phyloP scores from a whole-genome alignment of 768 basidiomycete species.

The Grammothele lineata region DNA sequence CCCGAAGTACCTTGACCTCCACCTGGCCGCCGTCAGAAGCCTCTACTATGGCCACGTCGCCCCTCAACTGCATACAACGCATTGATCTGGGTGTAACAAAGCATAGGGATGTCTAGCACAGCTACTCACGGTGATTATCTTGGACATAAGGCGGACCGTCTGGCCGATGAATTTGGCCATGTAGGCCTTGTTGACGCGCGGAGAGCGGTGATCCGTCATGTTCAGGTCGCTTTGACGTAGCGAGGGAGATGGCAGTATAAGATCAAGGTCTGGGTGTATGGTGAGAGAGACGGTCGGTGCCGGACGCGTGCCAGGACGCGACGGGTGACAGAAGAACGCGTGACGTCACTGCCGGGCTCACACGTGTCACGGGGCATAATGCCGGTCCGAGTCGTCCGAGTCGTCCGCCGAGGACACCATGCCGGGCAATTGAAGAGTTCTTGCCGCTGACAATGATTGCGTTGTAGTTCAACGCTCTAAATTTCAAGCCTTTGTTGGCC shows the following conservation, averaged over 20 bases:
- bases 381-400: neutral
- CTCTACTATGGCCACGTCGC: conserved; percentile 50
- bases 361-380: neutral
- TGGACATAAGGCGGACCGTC: conserved; percentile 15
- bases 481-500: too few relatives aligned
- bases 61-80: conserved; percentile 20
- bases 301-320: too few relatives aligned
- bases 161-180: conserved; percentile 14
- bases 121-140: conserved; percentile 7
- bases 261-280: too few relatives aligned
- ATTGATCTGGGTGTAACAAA: neutral
- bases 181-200: conserved; percentile 17
- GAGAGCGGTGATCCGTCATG: conserved; percentile 17
- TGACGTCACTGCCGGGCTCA: neutral
- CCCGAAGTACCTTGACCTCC: conserved; percentile 37
- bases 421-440: too few relatives aligned
- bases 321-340: too few relatives aligned
- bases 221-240: too few relatives aligned
- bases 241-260: too few relatives aligned
- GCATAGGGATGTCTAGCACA: too few relatives aligned
- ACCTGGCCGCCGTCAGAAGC: conserved; percentile 68
- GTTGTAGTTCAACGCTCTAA: too few relatives aligned
- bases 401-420: neutral
- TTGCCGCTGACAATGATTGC: too few relatives aligned
- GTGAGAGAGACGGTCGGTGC: too few relatives aligned